These are phyloP conservation scores for Cryptococcus sp. DNA, from an alignment of 1,284 basidiomycete genomes.

Conservation along the genomic window DNA sequence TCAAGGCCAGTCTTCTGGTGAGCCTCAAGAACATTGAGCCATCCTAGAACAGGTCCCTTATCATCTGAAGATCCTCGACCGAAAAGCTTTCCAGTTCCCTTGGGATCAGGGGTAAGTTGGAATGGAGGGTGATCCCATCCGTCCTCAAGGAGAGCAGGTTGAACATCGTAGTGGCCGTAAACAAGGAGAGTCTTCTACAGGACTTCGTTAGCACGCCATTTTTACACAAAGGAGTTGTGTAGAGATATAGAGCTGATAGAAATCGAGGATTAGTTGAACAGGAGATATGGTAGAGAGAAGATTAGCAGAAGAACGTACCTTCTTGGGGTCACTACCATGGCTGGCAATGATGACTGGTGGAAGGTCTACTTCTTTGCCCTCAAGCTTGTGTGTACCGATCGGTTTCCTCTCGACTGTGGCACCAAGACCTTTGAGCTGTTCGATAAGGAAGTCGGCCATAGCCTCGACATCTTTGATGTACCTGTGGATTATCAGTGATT, in stretches of 20 bases:
- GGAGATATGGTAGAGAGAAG: background rate
- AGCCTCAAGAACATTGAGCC: conserved; percentile 92
- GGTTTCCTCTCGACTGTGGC: conserved; percentile 68
- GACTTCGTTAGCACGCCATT: conserved; percentile 8
- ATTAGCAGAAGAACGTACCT: conserved; percentile 45
- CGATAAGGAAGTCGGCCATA: conserved; percentile 77
- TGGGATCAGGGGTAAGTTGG: conserved; percentile 61
- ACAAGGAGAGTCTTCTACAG: conserved; percentile 75
- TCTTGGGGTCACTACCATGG: conserved; percentile 74
- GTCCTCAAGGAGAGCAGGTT: conserved; percentile 62
- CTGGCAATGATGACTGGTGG: conserved; percentile 84
- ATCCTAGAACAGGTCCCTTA: conserved; percentile 87
- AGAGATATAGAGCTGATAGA: background rate
- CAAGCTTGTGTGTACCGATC: conserved; percentile 77
- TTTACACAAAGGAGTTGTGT: conserved; percentile 6
- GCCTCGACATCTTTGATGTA: conserved; percentile 69
- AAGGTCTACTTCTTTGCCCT: conserved; percentile 67
- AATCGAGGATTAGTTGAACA: background rate
- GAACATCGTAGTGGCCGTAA: conserved; percentile 73
- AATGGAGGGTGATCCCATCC: conserved; percentile 94
- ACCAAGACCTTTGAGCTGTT: conserved; percentile 66
- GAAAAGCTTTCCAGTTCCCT: conserved; percentile 55
- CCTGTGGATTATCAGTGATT: conserved; percentile 53
- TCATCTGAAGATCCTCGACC: conserved; percentile 91
- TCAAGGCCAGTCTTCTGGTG: conserved; percentile 68